Evolutionary conservation across 2,329 filamentous ascomycete genomes (phyloP), one percentile per base, ranked within the genome.

Genomic region (Ampelomyces quisqualis): DNA sequence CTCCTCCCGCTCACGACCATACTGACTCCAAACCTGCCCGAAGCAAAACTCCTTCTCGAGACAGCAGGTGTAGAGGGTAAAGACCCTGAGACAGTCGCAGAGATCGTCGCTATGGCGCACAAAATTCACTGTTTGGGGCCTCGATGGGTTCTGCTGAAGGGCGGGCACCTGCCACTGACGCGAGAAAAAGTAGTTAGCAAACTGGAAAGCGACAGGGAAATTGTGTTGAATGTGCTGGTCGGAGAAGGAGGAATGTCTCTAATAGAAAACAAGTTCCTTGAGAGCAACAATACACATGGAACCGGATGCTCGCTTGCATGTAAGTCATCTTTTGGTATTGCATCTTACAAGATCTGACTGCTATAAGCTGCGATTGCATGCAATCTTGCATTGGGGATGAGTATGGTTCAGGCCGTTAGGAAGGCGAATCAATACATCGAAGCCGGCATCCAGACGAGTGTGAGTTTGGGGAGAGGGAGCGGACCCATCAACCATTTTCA

Each of bases 301-400:
- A 97, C 93, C 0, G 93, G 93, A 3, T 98, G 93, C 63, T 94
- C 90, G 7, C 77, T 97, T 45, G 93, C 93, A 27, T 95, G 84
- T 87, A 68, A 73, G 82, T 52, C 19, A n/a, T n/a, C n/a, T n/a
- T n/a, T n/a, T n/a, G n/a, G n/a, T n/a, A n/a, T n/a, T n/a, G n/a
- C n/a, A n/a, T n/a, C n/a, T n/a, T n/a, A n/a, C n/a, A n/a, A n/a
- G n/a, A n/a, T n/a, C 38, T 40, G 18, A 40, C 13, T 9, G 10
- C 3, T 11, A 8, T 4, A 38, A 40, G 38, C 86, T 47, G 85
- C 86, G 3, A 86, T 90, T 56, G 82, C 86, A 2, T 84, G 84
- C n/a, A 85, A 86, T 46, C 67, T 90, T 6, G 77, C 85, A 10
- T 77, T 73, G 37, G 83, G 82, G 0, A 62, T 78, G 34, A 69